Base-by-base conservation (phyloP, 1,284 basidiomycete species). In the Malassezia brasiliensis region DNA sequence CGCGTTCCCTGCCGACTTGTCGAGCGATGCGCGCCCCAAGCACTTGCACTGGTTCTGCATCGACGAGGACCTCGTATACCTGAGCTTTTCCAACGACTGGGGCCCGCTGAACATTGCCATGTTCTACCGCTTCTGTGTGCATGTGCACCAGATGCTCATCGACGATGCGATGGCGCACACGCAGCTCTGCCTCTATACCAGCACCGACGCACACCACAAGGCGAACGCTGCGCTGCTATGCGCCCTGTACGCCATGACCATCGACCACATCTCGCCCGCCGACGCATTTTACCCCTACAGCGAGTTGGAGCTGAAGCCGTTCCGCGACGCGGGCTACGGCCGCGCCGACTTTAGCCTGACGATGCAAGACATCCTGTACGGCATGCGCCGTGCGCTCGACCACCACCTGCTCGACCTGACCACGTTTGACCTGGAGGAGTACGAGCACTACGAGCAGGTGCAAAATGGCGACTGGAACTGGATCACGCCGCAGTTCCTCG, bases 261-360 rank as follows among this genome's bases (percentile, higher is more conserved):
- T 96, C 6, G 85, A 88, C 74, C 82, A 88, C 60, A 84, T 85
- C 56, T 81, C 85, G n/a, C 91, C 93, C 22, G 93, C 89, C 83
- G 88, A 94, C 75, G 90, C 90, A 2, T 91, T 94, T 74, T 83
- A 88, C 67, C 90, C 91, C 5, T 65, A 70, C 52, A 63, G 63
- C 47, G 61, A 68, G 56, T 31, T 62, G 38, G 88, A 93, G 76
- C 87, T 94, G 70, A 68, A 71, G 62, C 88, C 90, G 5, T 98
- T 96, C 75, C 82, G 94, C 59, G 94, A 99, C 68, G 94, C 94
- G 11, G 93, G 93, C 5, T 84, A 89, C 53, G 90, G 90, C 0
- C 82, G 85, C 5, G 87, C 89, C 17, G 91, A 96, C 76, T 96
- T 90, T 77, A 87, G 87, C 68, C 82, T 98, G 55, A 87, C 81